These are phyloP conservation scores for Camellia lanceoleosa DNA, from an alignment of 148 eudicot genomes.

Conservation along the genomic window DNA sequence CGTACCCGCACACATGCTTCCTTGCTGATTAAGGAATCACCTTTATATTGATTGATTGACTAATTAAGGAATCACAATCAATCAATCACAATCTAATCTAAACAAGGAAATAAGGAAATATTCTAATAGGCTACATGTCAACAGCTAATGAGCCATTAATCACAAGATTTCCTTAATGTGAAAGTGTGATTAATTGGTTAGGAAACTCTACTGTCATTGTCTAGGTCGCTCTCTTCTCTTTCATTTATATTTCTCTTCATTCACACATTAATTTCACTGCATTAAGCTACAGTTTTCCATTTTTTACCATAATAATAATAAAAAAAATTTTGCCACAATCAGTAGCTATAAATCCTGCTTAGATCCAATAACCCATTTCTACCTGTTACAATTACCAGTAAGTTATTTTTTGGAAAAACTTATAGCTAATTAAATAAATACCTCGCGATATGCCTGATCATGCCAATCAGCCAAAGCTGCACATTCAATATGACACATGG, in stretches of 20 bases:
- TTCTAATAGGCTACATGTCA: background rate
- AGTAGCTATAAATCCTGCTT: background rate
- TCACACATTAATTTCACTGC: background rate
- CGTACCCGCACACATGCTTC: too few relatives aligned
- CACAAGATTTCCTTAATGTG: background rate
- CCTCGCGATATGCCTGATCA: constrained; percentile 10
- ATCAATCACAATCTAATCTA: too few relatives aligned
- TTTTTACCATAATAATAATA: background rate
- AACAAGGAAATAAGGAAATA: too few relatives aligned
- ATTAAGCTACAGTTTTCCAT: background rate
- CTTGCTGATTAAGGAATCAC: too few relatives aligned
- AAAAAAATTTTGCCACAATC: background rate
- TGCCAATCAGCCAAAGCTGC: constrained; percentile 4
- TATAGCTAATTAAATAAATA: background rate
- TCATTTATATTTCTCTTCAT: background rate
- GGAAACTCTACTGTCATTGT: background rate
- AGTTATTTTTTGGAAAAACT: background rate
- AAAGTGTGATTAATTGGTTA: background rate
- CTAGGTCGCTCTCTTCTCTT: background rate
- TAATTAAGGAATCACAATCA: too few relatives aligned
- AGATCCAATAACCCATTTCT: background rate
- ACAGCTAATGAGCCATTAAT: background rate
- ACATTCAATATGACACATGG: background rate
- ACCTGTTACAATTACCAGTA: background rate
- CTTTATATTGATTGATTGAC: too few relatives aligned